Percentiles rank a stretch among this genome's conserved stretches.
phyloP scores from a whole-genome alignment of 371 early-diverging fungal species.

The Actinomucor elegans region DNA sequence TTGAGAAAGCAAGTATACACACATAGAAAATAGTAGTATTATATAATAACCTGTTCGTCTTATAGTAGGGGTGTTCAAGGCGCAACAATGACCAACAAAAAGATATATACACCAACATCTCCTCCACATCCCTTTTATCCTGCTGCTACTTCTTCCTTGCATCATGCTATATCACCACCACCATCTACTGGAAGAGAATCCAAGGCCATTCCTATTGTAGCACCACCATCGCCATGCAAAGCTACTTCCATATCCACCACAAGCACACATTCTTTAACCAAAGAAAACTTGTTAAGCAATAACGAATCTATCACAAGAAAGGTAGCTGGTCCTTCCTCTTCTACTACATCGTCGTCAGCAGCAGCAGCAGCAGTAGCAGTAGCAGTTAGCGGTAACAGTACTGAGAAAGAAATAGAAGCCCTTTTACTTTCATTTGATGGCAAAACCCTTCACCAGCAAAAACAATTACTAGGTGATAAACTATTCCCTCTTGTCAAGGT shows the following conservation, averaged over 20 bases:
- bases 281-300: conserved; percentile 15
- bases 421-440: conserved; percentile 24
- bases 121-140: conserved; percentile 2
- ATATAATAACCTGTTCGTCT: neutral
- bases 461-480: conserved; percentile 41
- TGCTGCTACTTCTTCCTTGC: neutral
- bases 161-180: neutral
- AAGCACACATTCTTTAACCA: conserved; percentile 6
- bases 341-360: conserved; percentile 4
- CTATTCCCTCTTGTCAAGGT: conserved; percentile 49
- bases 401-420: conserved; percentile 7
- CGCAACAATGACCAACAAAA: neutral
- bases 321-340: conserved; percentile 10
- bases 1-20: conserved; percentile 11
- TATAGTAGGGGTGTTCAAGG: no score
- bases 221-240: conserved; percentile 20
- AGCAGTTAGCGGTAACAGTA: no score
- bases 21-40: neutral
- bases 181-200: conserved; percentile 18
- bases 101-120: no score
- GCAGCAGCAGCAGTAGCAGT: neutral
- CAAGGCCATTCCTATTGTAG: conserved; percentile 41
- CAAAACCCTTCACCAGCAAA: conserved; percentile 34
- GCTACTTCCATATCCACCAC: conserved; percentile 2
- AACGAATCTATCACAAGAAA: no score